Percentiles rank a stretch among this genome's conserved stretches.
These are phyloP conservation scores for Suillus spraguei DNA, from an alignment of 768 basidiomycete genomes.

Conservation along the genomic window DNA sequence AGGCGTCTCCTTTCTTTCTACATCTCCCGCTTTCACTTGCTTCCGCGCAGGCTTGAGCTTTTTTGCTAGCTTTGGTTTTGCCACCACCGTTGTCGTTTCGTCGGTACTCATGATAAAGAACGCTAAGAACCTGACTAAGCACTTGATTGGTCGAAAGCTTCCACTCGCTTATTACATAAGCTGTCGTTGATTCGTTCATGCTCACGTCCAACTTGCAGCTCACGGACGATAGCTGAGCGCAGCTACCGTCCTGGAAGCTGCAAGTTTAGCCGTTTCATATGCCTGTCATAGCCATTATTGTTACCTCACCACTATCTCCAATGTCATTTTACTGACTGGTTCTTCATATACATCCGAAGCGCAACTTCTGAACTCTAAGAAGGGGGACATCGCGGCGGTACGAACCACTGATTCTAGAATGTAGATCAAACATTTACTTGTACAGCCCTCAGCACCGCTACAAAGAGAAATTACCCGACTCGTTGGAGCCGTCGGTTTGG, in stretches of 20 bases:
- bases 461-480: neutral
- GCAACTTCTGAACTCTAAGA: slow-evolving; percentile 6
- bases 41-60: slow-evolving; percentile 92
- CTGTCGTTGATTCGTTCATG: neutral
- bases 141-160: neutral
- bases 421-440: neutral
- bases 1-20: slow-evolving; percentile 83
- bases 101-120: slow-evolving; percentile 34
- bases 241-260: no score
- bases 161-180: neutral
- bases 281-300: neutral
- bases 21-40: slow-evolving; percentile 89
- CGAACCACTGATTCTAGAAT: neutral
- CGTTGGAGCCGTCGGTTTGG: neutral
- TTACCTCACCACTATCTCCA: neutral
- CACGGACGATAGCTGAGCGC: no score
- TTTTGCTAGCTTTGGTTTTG: slow-evolving; percentile 43
- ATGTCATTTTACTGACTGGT: neutral
- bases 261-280: neutral
- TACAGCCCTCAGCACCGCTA: neutral
- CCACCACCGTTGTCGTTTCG: slow-evolving; percentile 23
- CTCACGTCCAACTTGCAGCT: neutral
- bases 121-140: slow-evolving; percentile 13
- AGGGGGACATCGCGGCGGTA: neutral
- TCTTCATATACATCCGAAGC: neutral